These are phyloP conservation scores for Pleurostoma richardsiae DNA, from an alignment of 2,329 filamentous ascomycete genomes.

Conservation along the genomic window DNA sequence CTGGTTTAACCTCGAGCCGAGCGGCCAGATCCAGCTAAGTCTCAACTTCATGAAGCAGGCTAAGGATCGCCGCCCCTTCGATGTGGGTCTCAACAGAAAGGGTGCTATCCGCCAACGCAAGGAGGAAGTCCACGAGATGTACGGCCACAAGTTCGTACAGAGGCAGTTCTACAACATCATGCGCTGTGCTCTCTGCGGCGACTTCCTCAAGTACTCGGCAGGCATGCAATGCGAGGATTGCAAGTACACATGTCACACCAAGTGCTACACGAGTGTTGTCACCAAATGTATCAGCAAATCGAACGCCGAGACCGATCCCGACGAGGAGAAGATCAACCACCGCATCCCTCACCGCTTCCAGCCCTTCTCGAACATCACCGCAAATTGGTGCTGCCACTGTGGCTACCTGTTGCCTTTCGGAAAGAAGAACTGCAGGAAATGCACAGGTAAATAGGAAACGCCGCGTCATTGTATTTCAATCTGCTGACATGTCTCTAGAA, in stretches of 20 bases:
- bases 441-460: constrained; percentile 57
- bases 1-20: constrained; percentile 96
- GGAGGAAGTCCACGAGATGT: constrained; percentile 97
- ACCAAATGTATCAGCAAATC: constrained; percentile 99
- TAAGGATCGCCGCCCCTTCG: constrained; percentile 75
- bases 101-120: constrained; percentile 96
- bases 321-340: constrained; percentile 99
- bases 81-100: constrained; percentile 88
- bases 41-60: constrained; percentile 90
- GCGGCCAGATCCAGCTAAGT: constrained; percentile 85
- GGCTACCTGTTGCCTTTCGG: constrained; percentile 94
- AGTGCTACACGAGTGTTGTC: constrained; percentile 93
- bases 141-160: constrained; percentile 97
- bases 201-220: constrained; percentile 97
- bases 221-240: constrained; percentile 99
- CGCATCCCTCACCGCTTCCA: constrained; percentile 97
- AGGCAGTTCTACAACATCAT: constrained; percentile 99
- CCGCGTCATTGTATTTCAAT: neutral
- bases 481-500: constrained; percentile 48
- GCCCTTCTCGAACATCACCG: constrained; percentile 94
- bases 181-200: constrained; percentile 95
- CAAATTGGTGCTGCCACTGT: constrained; percentile 99
- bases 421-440: constrained; percentile 91
- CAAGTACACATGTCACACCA: constrained; percentile 98
- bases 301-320: constrained; percentile 95